These are phyloP conservation scores for Ceratobasidium sp. DNA, from an alignment of 1,284 basidiomycete genomes.

Conservation along the genomic window DNA sequence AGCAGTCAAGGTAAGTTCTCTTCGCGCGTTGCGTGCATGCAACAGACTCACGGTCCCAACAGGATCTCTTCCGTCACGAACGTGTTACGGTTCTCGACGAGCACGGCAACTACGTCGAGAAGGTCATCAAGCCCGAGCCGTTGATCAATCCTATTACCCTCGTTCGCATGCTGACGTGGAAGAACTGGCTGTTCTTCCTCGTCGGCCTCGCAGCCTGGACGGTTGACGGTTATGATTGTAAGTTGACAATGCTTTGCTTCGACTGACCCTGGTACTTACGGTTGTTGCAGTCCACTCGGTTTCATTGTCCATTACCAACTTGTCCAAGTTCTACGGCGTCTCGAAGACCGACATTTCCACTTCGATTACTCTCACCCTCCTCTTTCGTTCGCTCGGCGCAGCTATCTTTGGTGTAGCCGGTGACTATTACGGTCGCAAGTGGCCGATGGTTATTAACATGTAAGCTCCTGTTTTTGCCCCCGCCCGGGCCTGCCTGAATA, in stretches of 20 bases:
- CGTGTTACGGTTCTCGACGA: slow-evolving; percentile 42
- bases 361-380: slow-evolving; percentile 90
- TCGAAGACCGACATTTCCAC: slow-evolving; percentile 44
- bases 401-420: slow-evolving; percentile 76
- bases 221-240: slow-evolving; percentile 38
- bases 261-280: not conserved
- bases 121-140: slow-evolving; percentile 42
- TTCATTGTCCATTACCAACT: slow-evolving; percentile 32
- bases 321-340: slow-evolving; percentile 50
- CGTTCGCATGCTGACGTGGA: slow-evolving; percentile 54
- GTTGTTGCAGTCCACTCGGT: slow-evolving; percentile 29
- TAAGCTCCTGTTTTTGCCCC: slow-evolving; percentile 67
- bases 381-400: slow-evolving; percentile 90
- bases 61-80: slow-evolving; percentile 43
- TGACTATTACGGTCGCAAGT: slow-evolving; percentile 92
- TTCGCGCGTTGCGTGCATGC: not conserved
- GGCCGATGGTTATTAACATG: slow-evolving; percentile 87
- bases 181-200: slow-evolving; percentile 58
- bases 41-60: not conserved
- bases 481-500: slow-evolving; percentile 54
- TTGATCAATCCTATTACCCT: slow-evolving; percentile 56
- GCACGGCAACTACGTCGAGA: slow-evolving; percentile 41
- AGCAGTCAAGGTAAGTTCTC: slow-evolving; percentile 34
- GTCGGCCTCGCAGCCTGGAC: slow-evolving; percentile 52
- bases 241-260: not conserved